phyloP scores from a whole-genome alignment of 768 basidiomycete species.

The Clathrus columnatus region DNA sequence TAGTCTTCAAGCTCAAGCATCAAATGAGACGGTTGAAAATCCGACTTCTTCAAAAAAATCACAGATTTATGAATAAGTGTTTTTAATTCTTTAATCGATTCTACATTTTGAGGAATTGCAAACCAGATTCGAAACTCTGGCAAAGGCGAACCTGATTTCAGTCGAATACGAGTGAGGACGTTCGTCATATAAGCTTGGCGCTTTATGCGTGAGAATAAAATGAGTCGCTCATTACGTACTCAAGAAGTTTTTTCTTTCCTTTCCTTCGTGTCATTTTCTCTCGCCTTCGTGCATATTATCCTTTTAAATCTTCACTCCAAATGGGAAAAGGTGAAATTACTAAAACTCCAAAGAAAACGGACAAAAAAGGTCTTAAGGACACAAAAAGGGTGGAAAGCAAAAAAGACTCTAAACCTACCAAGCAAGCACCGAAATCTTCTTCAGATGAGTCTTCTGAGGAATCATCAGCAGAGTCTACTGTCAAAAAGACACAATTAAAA shows the following conservation, averaged over 20 bases:
- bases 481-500: slow-evolving; percentile 17
- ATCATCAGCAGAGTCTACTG: neutral
- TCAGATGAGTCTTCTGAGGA: slow-evolving; percentile 17
- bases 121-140: slow-evolving; percentile 1
- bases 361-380: slow-evolving; percentile 21
- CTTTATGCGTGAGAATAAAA: too few species aligned
- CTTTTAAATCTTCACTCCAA: slow-evolving; percentile 6
- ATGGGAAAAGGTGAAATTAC: slow-evolving; percentile 36
- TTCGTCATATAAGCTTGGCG: too few species aligned
- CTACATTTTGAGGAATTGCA: neutral
- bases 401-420: slow-evolving; percentile 19
- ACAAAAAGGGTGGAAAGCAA: slow-evolving; percentile 16
- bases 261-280: slow-evolving; percentile 23
- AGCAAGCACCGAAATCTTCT: slow-evolving; percentile 18
- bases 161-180: neutral
- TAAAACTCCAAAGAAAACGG: slow-evolving; percentile 24
- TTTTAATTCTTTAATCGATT: neutral
- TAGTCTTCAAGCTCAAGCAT: slow-evolving; percentile 7
- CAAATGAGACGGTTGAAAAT: neutral
- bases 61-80: neutral
- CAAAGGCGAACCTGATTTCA: slow-evolving; percentile 1
- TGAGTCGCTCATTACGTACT: too few species aligned
- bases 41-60: neutral
- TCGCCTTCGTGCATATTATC: slow-evolving; percentile 24
- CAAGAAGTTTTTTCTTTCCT: slow-evolving; percentile 10